Percentiles rank a stretch among this genome's conserved stretches.
These are phyloP conservation scores for Fusarium mexicanum DNA, from an alignment of 2,329 filamentous ascomycete species.

Conservation along the genomic window DNA sequence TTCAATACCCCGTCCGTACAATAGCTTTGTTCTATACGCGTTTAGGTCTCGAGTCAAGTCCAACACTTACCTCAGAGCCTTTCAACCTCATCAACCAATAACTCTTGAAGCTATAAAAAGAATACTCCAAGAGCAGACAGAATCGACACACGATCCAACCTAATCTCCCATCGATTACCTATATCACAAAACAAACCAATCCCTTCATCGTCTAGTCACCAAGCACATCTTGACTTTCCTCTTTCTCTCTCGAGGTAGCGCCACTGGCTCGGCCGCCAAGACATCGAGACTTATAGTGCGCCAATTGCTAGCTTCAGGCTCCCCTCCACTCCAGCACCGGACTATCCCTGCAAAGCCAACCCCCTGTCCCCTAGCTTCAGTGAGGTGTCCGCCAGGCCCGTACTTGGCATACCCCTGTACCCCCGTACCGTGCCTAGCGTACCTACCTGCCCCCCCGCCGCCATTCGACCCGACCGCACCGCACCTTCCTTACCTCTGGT, in stretches of 20 bases:
- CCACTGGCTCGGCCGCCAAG: conserved; percentile 39
- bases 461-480: conserved; percentile 23
- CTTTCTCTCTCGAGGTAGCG: conserved; percentile 25
- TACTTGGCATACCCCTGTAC: conserved; percentile 21
- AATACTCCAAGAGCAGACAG: not conserved
- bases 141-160: conserved; percentile 8
- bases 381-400: not conserved
- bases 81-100: not conserved
- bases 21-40: not conserved
- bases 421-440: conserved; percentile 40
- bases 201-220: conserved; percentile 12
- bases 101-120: conserved; percentile 9
- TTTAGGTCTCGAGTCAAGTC: not conserved
- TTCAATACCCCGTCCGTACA: not conserved
- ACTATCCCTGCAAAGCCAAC: conserved; percentile 4
- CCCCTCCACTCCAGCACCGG: conserved; percentile 19
- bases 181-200: conserved; percentile 24
- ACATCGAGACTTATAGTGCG: conserved; percentile 21
- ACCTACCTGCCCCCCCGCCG: conserved; percentile 29
- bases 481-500: conserved; percentile 26
- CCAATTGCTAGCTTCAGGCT: conserved; percentile 40
- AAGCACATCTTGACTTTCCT: conserved; percentile 17
- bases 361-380: conserved; percentile 7
- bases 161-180: conserved; percentile 12
- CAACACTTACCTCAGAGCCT: not conserved